Evolutionary conservation across 2,329 filamentous ascomycete species (phyloP).

Genomic region (Cyphellophora europaea): DNA sequence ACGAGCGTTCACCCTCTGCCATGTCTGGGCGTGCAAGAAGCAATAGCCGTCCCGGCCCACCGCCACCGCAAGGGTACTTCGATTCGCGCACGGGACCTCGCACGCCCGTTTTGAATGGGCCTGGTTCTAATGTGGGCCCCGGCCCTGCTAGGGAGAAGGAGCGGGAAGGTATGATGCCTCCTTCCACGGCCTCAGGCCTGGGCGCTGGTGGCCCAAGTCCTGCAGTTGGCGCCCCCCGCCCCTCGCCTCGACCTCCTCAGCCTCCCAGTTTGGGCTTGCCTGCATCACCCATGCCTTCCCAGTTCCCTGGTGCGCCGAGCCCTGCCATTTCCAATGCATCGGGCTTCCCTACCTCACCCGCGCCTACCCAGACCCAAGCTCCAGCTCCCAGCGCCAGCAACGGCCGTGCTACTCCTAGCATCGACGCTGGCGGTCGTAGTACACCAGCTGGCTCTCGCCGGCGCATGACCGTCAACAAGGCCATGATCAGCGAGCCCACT

Average conservation of each 20-base stretch:
- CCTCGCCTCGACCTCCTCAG: too few species aligned
- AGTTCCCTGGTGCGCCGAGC: too few species aligned
- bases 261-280: too few species aligned
- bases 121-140: not conserved
- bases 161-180: too few species aligned
- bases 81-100: constrained; percentile 20
- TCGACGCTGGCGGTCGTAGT: not conserved
- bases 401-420: not conserved
- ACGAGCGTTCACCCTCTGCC: constrained; percentile 29
- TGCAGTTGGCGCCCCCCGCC: too few species aligned
- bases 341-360: too few species aligned
- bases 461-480: constrained; percentile 41
- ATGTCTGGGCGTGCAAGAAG: constrained; percentile 30
- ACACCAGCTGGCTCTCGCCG: not conserved
- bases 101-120: not conserved
- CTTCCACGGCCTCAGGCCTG: too few species aligned
- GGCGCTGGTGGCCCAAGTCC: too few species aligned
- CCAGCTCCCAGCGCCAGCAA: not conserved
- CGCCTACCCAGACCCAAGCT: too few species aligned
- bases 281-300: too few species aligned
- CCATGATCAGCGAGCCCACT: constrained; percentile 52
- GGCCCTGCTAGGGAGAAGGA: too few species aligned
- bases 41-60: constrained; percentile 25
- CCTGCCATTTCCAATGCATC: too few species aligned
- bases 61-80: constrained; percentile 8